Base-by-base conservation (phyloP, 2,329 filamentous ascomycete genomes). In the Chaetomiaceae sp. region DNA sequence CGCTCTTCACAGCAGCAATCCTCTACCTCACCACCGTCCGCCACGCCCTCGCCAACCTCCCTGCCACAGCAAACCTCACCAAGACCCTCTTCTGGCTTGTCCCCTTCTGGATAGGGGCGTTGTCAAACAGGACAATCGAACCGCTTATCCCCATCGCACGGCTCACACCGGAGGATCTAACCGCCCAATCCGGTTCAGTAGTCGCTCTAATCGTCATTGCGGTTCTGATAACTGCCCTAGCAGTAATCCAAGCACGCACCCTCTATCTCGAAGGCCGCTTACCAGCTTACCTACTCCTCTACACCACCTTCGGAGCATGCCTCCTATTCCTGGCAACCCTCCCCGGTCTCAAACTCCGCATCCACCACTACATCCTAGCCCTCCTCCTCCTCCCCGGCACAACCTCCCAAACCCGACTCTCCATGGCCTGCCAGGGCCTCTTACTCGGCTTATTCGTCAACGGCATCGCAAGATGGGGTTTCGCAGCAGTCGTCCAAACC, bases 71-170 rank as follows among this genome's bases (percentile, higher is more conserved):
- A 12, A 2, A 85, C 87, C 62, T 89, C 27, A 85, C 88, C 59
- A 89, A 87, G 68, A 84, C 84, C 0, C 63, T 88, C 14, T 73
- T 90, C 17, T 91, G 85, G 79, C 73, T 90, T 1, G 84, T 84
- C 0, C 78, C 81, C 5, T 82, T 83, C 51, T 91, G 88, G 80
- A 74, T 90, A 27, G 87, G 85, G 19, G 81, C 84, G 1, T 67
- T 91, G 55, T 87, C 87, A 65, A 89, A 90, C 68, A 86, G 89
- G 66, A 90, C 87, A 0, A 84, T 90, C 63, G 84, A 87, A 11
- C 47, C 53, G 54, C 79, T 82, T 68, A 89, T 90, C 53, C 87
- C 87, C 0, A 83, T 89, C 45, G 77, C 85, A 62, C 81, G 87
- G 14, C 72, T 90, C 4, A 89, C 85, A 1, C 80, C 82, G 0